Evolutionary conservation across 345 rosid genomes (phyloP).

Genomic region (Boechera retrofracta): DNA sequence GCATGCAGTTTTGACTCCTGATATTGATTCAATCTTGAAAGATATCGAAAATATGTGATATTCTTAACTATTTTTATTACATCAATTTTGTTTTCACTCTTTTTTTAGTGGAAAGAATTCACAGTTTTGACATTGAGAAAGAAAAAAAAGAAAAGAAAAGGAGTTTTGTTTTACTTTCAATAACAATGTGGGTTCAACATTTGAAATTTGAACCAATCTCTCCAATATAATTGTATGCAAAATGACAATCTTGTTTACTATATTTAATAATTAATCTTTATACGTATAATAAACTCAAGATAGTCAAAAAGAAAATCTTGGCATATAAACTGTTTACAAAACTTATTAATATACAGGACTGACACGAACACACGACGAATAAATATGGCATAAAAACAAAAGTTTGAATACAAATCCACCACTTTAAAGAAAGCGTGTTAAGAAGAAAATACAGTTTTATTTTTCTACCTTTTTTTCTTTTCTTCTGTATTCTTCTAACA

Average conservation of each 20-base stretch:
- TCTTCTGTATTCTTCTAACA: conserved; percentile 18
- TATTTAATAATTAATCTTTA: neutral
- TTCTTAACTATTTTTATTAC: neutral
- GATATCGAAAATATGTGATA: conserved; percentile 47
- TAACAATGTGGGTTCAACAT: too few relatives aligned
- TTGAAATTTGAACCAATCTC: neutral
- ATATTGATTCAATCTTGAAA: conserved; percentile 60
- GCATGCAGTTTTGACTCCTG: conserved; percentile 72
- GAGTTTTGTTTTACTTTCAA: neutral
- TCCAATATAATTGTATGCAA: conserved; percentile 6
- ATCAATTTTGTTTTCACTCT: conserved; percentile 29
- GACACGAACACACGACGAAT: neutral
- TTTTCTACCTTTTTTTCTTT: neutral
- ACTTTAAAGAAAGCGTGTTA: conserved; percentile 30
- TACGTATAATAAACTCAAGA: neutral
- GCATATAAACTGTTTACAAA: neutral
- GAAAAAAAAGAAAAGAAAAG: neutral
- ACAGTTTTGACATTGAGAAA: conserved; percentile 29
- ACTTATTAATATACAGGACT: too few relatives aligned
- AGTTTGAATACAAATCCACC: conserved; percentile 24
- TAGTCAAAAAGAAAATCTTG: neutral
- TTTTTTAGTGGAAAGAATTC: conserved; percentile 18
- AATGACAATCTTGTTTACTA: neutral
- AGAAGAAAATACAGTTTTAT: conserved; percentile 3
- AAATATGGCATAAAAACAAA: conserved; percentile 13